phyloP scores from a whole-genome alignment of 345 rosid species.

The Brassica juncea region DNA sequence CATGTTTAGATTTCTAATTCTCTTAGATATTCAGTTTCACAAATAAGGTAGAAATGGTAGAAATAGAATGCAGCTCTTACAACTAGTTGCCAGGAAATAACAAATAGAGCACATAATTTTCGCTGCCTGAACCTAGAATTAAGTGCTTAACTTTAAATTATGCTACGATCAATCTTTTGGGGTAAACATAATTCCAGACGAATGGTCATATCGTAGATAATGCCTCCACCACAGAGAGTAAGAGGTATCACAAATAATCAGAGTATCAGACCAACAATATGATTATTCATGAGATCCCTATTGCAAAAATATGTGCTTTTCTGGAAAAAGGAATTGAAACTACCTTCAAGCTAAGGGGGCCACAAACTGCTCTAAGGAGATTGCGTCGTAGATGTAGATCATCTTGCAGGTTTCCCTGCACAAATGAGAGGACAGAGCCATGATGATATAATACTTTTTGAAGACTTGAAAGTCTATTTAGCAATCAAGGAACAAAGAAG shows the following conservation, averaged over 20 bases:
- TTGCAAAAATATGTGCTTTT: conserved; percentile 6
- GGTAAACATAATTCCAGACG: conserved; percentile 1
- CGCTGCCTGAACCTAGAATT: conserved; percentile 9
- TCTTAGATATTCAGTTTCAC: conserved; percentile 23
- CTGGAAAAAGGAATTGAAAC: conserved; percentile 25
- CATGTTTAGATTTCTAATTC: not conserved
- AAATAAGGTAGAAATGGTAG: conserved; percentile 22
- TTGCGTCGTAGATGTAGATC: conserved; percentile 74
- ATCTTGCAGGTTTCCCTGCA: conserved; percentile 81
- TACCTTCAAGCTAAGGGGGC: conserved; percentile 66
- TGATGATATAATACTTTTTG: conserved; percentile 13
- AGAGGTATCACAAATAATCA: conserved; percentile 22
- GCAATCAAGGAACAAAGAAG: conserved; percentile 1
- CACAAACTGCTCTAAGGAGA: conserved; percentile 64
- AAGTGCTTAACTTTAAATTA: conserved; percentile 9
- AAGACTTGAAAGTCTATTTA: conserved; percentile 12
- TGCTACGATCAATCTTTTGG: conserved; percentile 8
- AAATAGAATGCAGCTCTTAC: conserved; percentile 23
- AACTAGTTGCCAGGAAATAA: conserved; percentile 7
- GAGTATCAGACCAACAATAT: not conserved
- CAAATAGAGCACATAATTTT: not conserved
- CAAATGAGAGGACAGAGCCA: conserved; percentile 14
- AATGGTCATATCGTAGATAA: conserved; percentile 18
- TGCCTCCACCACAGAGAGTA: not conserved
- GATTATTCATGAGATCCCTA: conserved; percentile 1